Conservation (phyloP, 306 rosid species). For the Sphenostylis stenocarpa region DNA sequence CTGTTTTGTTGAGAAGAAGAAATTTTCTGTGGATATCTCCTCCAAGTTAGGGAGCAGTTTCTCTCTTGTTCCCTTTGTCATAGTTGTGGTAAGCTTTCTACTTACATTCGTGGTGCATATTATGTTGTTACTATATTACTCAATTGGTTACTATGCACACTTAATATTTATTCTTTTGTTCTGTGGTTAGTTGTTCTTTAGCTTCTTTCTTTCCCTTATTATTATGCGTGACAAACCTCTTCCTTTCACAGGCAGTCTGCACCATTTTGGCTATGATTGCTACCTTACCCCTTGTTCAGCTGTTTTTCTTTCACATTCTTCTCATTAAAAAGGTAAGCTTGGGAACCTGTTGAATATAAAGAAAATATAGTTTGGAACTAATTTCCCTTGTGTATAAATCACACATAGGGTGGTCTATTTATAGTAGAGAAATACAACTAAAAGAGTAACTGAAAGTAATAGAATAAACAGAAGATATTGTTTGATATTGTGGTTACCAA, state of each 20-base stretch:
- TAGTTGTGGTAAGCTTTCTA: conserved; percentile 77
- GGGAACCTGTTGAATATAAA: neutral
- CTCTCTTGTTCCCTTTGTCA: conserved; percentile 76
- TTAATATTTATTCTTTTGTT: neutral
- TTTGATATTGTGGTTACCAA: too few relatives aligned
- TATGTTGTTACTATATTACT: neutral
- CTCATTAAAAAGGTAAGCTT: conserved; percentile 81
- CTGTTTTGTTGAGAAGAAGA: conserved; percentile 85
- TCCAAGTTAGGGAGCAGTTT: conserved; percentile 92
- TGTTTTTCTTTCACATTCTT: conserved; percentile 94
- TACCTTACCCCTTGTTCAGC: conserved; percentile 90
- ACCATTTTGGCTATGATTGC: conserved; percentile 93
- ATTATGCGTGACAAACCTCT: conserved; percentile 4
- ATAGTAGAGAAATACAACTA: too few relatives aligned
- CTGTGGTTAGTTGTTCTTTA: neutral
- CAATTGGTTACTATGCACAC: neutral
- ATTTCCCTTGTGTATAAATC: too few relatives aligned
- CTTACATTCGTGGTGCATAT: neutral
- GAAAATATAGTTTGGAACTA: too few relatives aligned
- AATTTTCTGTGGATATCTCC: conserved; percentile 67
- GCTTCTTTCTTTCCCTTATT: neutral
- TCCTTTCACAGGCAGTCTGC: conserved; percentile 70
- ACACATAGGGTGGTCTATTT: too few relatives aligned
- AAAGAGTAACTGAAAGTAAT: too few relatives aligned
- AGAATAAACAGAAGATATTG: too few relatives aligned